Evolutionary conservation across 805 yeast species (phyloP).

Genomic region (Metschnikowia noctiluminum): DNA sequence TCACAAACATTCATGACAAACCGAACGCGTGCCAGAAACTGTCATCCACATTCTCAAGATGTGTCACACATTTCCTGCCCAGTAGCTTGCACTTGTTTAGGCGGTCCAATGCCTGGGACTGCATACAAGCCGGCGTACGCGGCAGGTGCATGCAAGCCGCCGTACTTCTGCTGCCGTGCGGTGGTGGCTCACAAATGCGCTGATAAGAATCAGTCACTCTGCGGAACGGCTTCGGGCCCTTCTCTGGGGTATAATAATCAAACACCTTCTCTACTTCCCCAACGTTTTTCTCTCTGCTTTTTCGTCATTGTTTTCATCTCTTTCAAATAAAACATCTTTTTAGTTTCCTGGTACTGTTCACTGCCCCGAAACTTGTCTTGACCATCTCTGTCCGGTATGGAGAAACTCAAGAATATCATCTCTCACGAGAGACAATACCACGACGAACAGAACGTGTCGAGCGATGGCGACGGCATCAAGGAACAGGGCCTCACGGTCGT

Average conservation of each 20-base stretch:
- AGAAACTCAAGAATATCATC: constrained; percentile 15
- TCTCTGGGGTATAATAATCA: background rate
- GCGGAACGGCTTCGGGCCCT: background rate
- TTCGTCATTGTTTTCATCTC: background rate
- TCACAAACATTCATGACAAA: too few species aligned
- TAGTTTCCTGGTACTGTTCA: background rate
- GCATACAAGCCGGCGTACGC: background rate
- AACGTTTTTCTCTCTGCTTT: background rate
- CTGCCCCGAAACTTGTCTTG: background rate
- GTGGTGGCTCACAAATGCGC: background rate
- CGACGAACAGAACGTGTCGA: constrained; percentile 14
- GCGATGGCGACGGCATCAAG: constrained; percentile 4
- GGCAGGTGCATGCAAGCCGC: background rate
- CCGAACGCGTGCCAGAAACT: too few species aligned
- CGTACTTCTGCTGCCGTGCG: background rate
- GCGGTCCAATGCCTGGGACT: background rate
- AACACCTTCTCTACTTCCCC: background rate
- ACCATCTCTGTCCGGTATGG: constrained; percentile 7
- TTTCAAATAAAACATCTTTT: background rate
- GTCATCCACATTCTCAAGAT: too few species aligned
- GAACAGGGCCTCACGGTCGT: constrained; percentile 12
- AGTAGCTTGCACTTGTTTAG: too few species aligned
- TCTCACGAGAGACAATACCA: constrained; percentile 6
- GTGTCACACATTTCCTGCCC: background rate
- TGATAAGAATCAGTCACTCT: constrained; percentile 3